Percentiles rank a stretch among this genome's conserved stretches.
Conservation (phyloP, 2,329 filamentous ascomycete species). For the Hirsutella thompsonii region DNA sequence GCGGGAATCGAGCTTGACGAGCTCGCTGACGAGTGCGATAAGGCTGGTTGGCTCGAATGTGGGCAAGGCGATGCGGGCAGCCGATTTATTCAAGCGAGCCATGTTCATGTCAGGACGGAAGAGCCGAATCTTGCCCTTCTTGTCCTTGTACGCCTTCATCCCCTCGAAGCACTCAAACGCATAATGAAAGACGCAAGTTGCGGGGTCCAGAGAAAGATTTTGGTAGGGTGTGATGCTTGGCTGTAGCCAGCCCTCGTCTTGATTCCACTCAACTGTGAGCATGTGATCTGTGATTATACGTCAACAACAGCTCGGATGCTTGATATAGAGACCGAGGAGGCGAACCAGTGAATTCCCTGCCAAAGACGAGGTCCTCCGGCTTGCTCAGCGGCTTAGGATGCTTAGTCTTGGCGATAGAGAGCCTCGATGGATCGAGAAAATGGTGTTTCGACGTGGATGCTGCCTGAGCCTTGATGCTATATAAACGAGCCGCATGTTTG, state of each 20-base stretch:
- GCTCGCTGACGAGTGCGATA: conserved; percentile 68
- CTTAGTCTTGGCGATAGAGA: conserved; percentile 61
- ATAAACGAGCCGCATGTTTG: conserved; percentile 21
- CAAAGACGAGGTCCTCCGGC: conserved; percentile 77
- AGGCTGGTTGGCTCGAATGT: conserved; percentile 65
- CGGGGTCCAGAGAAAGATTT: conserved; percentile 91
- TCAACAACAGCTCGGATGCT: background rate
- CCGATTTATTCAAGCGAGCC: conserved; percentile 83
- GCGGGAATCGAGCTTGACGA: conserved; percentile 69
- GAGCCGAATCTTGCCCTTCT: conserved; percentile 61
- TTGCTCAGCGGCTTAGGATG: conserved; percentile 63
- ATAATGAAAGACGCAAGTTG: conserved; percentile 97
- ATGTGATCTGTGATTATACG: conserved; percentile 63
- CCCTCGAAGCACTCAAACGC: conserved; percentile 97
- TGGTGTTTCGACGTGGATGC: conserved; percentile 41
- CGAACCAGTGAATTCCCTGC: conserved; percentile 74
- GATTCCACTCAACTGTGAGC: conserved; percentile 89
- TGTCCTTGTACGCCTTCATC: conserved; percentile 98
- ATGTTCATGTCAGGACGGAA: conserved; percentile 97
- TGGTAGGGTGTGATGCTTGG: conserved; percentile 87
- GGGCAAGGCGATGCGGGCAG: conserved; percentile 82
- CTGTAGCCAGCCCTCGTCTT: conserved; percentile 67
- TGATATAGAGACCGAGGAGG: background rate
- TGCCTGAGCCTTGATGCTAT: conserved; percentile 39
- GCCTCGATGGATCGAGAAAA: conserved; percentile 64